Evolutionary conservation across 345 rosid species (phyloP).

Genomic region (Citrus cavaleriei): DNA sequence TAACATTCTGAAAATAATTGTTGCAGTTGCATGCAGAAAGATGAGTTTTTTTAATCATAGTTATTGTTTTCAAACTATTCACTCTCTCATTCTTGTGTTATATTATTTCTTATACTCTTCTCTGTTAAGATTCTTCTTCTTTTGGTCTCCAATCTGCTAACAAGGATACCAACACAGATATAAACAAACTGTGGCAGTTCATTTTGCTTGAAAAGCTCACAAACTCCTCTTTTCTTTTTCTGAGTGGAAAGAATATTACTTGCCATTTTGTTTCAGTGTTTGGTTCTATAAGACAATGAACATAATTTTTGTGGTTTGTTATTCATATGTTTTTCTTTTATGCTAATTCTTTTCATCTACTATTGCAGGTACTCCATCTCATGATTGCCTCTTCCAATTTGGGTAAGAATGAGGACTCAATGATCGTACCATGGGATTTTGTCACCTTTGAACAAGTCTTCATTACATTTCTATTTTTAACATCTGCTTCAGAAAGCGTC

Average conservation of each 20-base stretch:
- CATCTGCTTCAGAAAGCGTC: neutral
- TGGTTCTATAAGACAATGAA: neutral
- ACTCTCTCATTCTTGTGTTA: neutral
- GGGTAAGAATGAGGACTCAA: constrained; percentile 24
- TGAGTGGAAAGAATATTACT: neutral
- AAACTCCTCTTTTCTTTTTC: neutral
- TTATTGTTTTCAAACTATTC: neutral
- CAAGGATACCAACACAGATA: neutral
- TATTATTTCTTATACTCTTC: neutral
- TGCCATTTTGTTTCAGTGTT: neutral
- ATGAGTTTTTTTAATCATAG: neutral
- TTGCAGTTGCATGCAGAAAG: neutral
- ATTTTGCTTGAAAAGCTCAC: neutral
- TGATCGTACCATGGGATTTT: neutral
- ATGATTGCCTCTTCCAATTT: constrained; percentile 43
- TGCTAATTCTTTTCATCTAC: neutral
- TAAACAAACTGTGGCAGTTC: neutral
- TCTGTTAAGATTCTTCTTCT: neutral
- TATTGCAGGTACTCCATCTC: constrained; percentile 39
- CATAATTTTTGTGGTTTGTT: neutral
- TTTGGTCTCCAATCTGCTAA: neutral
- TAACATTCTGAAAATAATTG: neutral
- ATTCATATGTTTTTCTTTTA: neutral
- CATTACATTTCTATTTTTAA: neutral
- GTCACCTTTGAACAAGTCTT: neutral